Evolutionary conservation across 2,329 filamentous ascomycete genomes (phyloP), one percentile per base, ranked within the genome.

Genomic region (Colletotrichum sp.): DNA sequence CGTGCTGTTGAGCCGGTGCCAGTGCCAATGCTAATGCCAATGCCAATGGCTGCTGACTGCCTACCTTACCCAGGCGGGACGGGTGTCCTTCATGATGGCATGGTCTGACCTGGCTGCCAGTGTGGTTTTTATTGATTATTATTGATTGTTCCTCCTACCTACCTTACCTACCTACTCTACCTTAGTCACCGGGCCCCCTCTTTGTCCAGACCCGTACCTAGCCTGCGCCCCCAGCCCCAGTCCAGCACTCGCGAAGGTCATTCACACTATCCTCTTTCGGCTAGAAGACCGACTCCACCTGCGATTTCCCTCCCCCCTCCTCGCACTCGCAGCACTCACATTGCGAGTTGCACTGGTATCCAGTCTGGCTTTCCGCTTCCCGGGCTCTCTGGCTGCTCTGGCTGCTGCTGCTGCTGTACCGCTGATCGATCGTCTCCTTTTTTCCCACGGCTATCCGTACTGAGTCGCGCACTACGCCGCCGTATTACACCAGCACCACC

Each of bases 251-350:
- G 10, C 44, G 44, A 52, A 13, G 63, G 26, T 24, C 57, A 57
- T 73, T 22, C n/a, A 15, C 64, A 68, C 73, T 75, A 75, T 68
- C 73, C 64, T 60, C 44, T 57, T 75, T 68, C 30, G 73, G 73
- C 32, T 75, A 75, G 70, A 52, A 13, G 22, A 28, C 60, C 70
- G 64, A 60, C 70, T 73, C 73, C 73, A 75, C 73, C 22, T 30
- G 10, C n/a, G 34, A 26, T 55, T 73, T 72, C 64, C 70, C 36
- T 72, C 62, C 62, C 69, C 73, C 64, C 73, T 60, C 70, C 66
- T 52, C 39, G 63, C 63, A 69, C 10, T 66, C 26, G 30, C 34
- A 60, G 34, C 62, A 44, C 34, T 64, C 62, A 64, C 62, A 64
- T 64, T 64, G 67, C 59, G 39, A 71, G 59, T 36, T 63, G 66